Evolutionary conservation across 2,329 filamentous ascomycete species (phyloP).

Genomic region (Paracamarosporium sp.): DNA sequence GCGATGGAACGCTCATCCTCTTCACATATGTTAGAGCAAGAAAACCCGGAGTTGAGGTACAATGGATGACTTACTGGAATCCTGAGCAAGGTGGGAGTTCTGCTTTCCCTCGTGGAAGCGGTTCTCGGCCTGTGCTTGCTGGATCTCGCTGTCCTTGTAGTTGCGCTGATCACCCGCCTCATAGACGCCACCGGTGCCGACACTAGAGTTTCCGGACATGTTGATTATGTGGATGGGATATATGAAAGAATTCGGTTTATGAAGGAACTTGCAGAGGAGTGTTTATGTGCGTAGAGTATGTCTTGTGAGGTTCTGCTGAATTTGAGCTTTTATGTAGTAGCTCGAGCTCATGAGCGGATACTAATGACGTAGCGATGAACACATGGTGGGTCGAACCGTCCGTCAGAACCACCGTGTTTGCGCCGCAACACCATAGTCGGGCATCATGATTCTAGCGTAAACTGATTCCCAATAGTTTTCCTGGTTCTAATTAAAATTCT

Average conservation of each 20-base stretch:
- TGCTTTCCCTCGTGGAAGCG: conserved; percentile 76
- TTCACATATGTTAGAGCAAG: conserved; percentile 34
- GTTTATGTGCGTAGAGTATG: neutral
- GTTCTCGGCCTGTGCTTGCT: conserved; percentile 47
- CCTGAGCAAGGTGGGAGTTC: conserved; percentile 71
- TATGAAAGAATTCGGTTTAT: neutral
- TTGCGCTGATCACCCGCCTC: conserved; percentile 80
- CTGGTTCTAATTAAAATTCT: too few relatives aligned
- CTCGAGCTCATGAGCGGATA: neutral
- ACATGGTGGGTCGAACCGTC: neutral
- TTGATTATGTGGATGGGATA: conserved; percentile 23
- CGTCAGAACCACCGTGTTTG: neutral
- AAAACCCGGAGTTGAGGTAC: neutral
- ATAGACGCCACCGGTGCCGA: conserved; percentile 72
- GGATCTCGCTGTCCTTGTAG: conserved; percentile 59
- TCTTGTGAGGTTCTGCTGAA: neutral
- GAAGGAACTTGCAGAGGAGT: neutral
- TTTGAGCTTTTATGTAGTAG: conserved; percentile 4
- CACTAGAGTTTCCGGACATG: conserved; percentile 66
- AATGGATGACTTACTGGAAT: conserved; percentile 81
- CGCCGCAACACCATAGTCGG: conserved; percentile 2
- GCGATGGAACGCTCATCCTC: conserved; percentile 76
- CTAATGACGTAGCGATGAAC: neutral
- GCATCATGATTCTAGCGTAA: neutral
- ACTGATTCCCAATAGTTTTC: neutral